Evolutionary conservation across 163 green algal genomes (phyloP), one percentile per base, ranked within the genome.

Genomic region (Botryococcus braunii): DNA sequence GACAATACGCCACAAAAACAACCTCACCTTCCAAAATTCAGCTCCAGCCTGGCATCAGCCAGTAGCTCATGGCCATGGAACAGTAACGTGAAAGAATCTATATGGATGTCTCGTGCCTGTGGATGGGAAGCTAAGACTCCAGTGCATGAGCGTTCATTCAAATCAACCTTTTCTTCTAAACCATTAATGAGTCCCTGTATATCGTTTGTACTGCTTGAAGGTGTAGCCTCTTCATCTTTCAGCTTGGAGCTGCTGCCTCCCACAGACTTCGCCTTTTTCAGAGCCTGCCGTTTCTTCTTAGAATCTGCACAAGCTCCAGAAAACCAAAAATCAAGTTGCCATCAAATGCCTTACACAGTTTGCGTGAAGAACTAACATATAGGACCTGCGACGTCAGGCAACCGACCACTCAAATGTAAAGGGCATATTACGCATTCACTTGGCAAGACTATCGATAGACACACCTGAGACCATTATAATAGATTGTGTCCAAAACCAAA

Each of bases 31-130:
- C 91, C 91, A 66, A 85, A 94, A 66, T 96, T 97, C 32, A 97
- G 80, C 78, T 97, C 88, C 36, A 97, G 65, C 3, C 73, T 77
- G 0, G 80, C 84, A 69, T 97, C 91, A 36, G 65, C 55, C 25
- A 97, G 77, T 64, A 97, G 83, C 72, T 94, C 85, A 66, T 94
- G 86, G 0, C 91, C 91, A 49, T 96, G 86, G 75, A 91, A 95
- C 0, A 94, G 83, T 38, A 97, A 74, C 1, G 82, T 92, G 65
- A 97, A 91, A 50, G 74, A 86, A 31, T 92, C 82, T 27, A 96
- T 82, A 46, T 96, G 89, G 17, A 97, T 85, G 70, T 97, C 92
- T 5, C 91, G 75, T 7, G 83, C 86, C 68, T 75, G 73, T 25
- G 88, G 83, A 69, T 95, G 91, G 23, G 78, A 89, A 2, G 89